A percentile compares a stretch with the other conserved stretches of the same genome.
Evolutionary conservation across 345 rosid species (phyloP).

Genomic region (Bretschneidera sinensis): DNA sequence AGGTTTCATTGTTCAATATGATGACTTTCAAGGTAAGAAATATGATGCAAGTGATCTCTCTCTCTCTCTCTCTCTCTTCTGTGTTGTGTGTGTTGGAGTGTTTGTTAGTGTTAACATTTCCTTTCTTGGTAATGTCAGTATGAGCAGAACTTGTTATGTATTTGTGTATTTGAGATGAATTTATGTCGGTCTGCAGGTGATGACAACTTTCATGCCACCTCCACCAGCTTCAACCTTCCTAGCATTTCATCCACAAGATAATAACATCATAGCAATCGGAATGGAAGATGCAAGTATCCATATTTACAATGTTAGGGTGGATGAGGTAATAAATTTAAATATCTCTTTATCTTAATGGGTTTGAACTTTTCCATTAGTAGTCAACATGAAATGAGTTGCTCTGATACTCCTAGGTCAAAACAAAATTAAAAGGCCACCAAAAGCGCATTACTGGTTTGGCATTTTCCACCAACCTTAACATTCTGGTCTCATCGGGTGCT

Average conservation of each 20-base stretch:
- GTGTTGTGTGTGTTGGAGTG: too few species aligned
- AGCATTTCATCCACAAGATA: conserved; percentile 86
- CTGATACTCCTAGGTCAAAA: conserved; percentile 46
- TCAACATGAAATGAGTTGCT: background rate
- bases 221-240: conserved; percentile 83
- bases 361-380: too few species aligned
- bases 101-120: too few species aligned
- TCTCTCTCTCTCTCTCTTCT: too few species aligned
- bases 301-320: conserved; percentile 75
- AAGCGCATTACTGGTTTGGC: conserved; percentile 82
- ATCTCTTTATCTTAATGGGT: too few species aligned
- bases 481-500: conserved; percentile 90
- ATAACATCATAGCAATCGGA: conserved; percentile 85
- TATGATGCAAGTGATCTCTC: too few species aligned
- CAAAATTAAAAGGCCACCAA: conserved; percentile 84
- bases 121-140: too few species aligned
- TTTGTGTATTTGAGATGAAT: too few species aligned
- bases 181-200: conserved; percentile 60
- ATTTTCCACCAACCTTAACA: conserved; percentile 62
- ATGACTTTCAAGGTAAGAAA: conserved; percentile 72
- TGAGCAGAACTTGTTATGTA: too few species aligned
- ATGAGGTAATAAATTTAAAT: conserved; percentile 46
- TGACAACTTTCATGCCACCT: conserved; percentile 85
- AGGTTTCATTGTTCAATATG: conserved; percentile 86
- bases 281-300: conserved; percentile 87